These are phyloP conservation scores for Pseudoperonospora humuli DNA, from an alignment of 352 stramenopile species.

Conservation along the genomic window DNA sequence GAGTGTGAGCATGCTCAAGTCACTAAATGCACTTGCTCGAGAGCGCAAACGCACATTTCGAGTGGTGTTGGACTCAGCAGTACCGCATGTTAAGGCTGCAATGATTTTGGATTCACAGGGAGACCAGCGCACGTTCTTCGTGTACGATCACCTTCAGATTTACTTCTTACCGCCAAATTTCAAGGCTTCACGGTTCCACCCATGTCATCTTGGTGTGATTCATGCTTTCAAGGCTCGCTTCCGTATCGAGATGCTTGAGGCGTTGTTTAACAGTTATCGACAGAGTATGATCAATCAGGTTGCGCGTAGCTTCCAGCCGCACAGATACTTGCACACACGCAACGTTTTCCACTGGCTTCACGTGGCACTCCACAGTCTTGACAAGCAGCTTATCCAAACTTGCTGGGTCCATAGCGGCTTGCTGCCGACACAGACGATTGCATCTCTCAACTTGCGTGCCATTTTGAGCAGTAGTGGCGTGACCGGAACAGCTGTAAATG, in stretches of 20 bases:
- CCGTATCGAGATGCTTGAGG: conserved; percentile 71
- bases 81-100: conserved; percentile 77
- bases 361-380: conserved; percentile 62
- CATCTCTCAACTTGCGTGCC: conserved; percentile 56
- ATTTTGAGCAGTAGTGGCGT: conserved; percentile 25
- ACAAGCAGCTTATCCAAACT: conserved; percentile 57
- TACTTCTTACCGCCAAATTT: conserved; percentile 81
- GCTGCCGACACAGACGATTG: conserved; percentile 55
- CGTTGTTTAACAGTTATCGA: conserved; percentile 58
- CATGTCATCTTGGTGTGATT: conserved; percentile 65
- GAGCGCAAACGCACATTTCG: conserved; percentile 70
- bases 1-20: conserved; percentile 72
- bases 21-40: conserved; percentile 62
- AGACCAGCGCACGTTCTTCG: conserved; percentile 82
- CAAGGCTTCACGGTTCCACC: conserved; percentile 61
- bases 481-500: conserved; percentile 2
- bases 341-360: conserved; percentile 85
- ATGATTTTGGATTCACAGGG: conserved; percentile 83
- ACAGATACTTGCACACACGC: conserved; percentile 53
- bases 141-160: conserved; percentile 75
- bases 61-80: conserved; percentile 72
- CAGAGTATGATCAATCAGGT: conserved; percentile 41
- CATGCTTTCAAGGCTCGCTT: conserved; percentile 77
- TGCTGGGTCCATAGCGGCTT: conserved; percentile 72
- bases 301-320: conserved; percentile 36